These are phyloP conservation scores for Fusarium compactum DNA, from an alignment of 2,329 filamentous ascomycete genomes.

Conservation along the genomic window DNA sequence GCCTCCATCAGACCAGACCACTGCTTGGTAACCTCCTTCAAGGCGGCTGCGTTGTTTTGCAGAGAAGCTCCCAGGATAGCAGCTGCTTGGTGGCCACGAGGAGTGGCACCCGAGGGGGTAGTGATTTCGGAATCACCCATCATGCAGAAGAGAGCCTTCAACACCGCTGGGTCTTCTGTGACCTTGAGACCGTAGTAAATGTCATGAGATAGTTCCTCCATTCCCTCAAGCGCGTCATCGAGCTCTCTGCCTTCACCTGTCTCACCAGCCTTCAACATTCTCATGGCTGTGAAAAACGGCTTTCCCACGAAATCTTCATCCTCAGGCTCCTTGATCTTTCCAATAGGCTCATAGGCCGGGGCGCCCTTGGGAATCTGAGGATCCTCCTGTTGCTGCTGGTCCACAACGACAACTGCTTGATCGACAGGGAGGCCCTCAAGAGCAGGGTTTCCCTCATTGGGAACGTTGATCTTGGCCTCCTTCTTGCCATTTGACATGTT, in stretches of 20 bases:
- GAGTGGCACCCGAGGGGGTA: slow-evolving; percentile 45
- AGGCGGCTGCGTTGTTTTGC: slow-evolving; percentile 74
- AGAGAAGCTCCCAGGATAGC: slow-evolving; percentile 68
- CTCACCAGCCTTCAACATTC: slow-evolving; percentile 61
- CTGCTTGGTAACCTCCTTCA: slow-evolving; percentile 62
- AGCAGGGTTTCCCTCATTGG: slow-evolving; percentile 61
- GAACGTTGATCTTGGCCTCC: slow-evolving; percentile 75
- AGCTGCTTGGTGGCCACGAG: slow-evolving; percentile 65
- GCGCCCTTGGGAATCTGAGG: slow-evolving; percentile 61
- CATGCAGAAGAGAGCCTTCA: slow-evolving; percentile 69
- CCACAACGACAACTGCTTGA: slow-evolving; percentile 66
- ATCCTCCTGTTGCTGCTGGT: slow-evolving; percentile 55
- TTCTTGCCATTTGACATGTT: slow-evolving; percentile 73
- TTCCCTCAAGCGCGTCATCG: slow-evolving; percentile 65
- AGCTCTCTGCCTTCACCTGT: slow-evolving; percentile 52
- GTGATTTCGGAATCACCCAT: slow-evolving; percentile 54
- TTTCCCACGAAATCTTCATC: slow-evolving; percentile 48
- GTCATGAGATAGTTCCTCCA: slow-evolving; percentile 75
- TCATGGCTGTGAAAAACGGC: slow-evolving; percentile 58
- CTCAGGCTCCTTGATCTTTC: slow-evolving; percentile 67
- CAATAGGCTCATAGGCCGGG: slow-evolving; percentile 68
- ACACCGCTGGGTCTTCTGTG: slow-evolving; percentile 64
- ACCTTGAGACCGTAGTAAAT: slow-evolving; percentile 77
- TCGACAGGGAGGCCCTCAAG: slow-evolving; percentile 66
- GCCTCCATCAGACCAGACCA: slow-evolving; percentile 59